Evolutionary conservation across 2,329 filamentous ascomycete species (phyloP).

Genomic region (Fusarium dimerum): DNA sequence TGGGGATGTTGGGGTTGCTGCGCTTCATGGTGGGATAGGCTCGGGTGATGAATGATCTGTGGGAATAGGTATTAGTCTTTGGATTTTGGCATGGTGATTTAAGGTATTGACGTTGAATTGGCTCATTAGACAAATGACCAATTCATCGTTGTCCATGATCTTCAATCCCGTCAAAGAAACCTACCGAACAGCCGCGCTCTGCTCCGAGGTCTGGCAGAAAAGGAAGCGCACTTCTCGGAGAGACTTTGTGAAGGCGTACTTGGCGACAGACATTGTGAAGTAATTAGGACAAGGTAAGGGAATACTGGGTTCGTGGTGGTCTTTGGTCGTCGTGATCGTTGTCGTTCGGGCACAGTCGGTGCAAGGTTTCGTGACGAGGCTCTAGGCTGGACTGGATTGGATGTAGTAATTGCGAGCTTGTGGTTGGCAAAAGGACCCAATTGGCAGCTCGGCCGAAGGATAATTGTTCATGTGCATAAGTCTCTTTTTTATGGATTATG

Average conservation of each 20-base stretch:
- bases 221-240: slow-evolving; percentile 97
- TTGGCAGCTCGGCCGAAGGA: slow-evolving; percentile 24
- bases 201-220: slow-evolving; percentile 92
- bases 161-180: slow-evolving; percentile 26
- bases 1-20: slow-evolving; percentile 91
- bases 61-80: not conserved
- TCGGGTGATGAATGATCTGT: slow-evolving; percentile 83
- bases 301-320: not conserved
- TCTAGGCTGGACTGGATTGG: slow-evolving; percentile 2
- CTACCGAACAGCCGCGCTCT: slow-evolving; percentile 86
- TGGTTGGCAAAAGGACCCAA: slow-evolving; percentile 31
- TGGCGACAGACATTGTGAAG: slow-evolving; percentile 70
- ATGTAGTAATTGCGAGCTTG: slow-evolving; percentile 30
- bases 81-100: no score
- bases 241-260: slow-evolving; percentile 86
- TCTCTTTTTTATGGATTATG: not conserved
- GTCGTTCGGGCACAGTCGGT: slow-evolving; percentile 1
- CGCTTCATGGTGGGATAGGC: slow-evolving; percentile 99
- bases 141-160: not conserved
- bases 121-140: no score
- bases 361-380: not conserved
- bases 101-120: no score
- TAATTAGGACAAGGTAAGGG: not conserved
- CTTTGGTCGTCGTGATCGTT: not conserved
- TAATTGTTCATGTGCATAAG: slow-evolving; percentile 10